Evolutionary conservation across 2,329 filamentous ascomycete species (phyloP), one percentile per base, ranked within the genome.

Genomic region (Aspergillaceae sp.): DNA sequence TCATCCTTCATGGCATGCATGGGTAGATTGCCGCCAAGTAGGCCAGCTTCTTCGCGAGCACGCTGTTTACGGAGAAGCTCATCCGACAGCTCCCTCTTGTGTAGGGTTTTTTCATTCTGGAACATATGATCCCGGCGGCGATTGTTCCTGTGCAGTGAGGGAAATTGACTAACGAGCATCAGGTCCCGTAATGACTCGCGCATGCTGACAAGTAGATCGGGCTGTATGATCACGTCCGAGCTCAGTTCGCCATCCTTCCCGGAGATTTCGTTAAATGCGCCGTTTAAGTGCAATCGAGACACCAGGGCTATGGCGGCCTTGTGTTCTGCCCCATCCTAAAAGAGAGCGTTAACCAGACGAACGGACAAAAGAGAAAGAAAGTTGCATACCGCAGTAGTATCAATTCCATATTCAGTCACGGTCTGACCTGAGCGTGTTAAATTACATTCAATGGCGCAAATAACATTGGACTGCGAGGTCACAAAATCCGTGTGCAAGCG

Each of bases 1-100:
- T 66, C 40, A 3, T 56, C 47, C 36, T 57, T 52, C 42, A 64
- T 61, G 38, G 65, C 55, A 42, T 64, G 69, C 60, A 74, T 69
- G 7, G 71, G 72, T 27, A 75, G 11, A 27, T 26, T 26, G 2
- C 10, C 19, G n/a, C 32, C 29, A 26, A 29, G 7, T 35, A 19
- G 36, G 7, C n/a, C 7, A 26, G 35, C 19, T 11, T 37, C 11
- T n/a, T 6, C 7, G 11, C 19, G 10, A 11, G 10, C 35, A 11
- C 6, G n/a, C 3, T 37, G 6, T 26, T n/a, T 6, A n/a, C 35
- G 35, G 35, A 11, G 10, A 37, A 37, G 35, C 6, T 9, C n/a
- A n/a, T 6, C 28, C 9, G 29, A 30, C 9, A 11, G 28, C 29
- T 29, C 9, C 29, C 30, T 41, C 7, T 6, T 9, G 4, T 11